Evolutionary conservation across 2,329 filamentous ascomycete species (phyloP).

Genomic region (Cladosporium sp.): DNA sequence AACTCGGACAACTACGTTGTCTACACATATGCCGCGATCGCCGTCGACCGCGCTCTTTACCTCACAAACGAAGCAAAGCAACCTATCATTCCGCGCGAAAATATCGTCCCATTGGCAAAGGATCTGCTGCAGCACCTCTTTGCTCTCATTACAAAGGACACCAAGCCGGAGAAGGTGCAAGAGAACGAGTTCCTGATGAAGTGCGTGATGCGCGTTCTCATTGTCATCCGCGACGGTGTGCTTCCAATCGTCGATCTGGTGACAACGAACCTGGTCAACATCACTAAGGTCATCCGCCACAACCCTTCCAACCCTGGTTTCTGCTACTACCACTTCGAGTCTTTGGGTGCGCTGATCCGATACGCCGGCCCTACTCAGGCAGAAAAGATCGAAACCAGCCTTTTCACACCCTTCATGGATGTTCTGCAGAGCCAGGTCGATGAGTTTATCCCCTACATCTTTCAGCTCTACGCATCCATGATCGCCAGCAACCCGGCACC

Average conservation of each 20-base stretch:
- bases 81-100: constrained; percentile 73
- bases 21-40: constrained; percentile 95
- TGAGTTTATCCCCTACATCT: constrained; percentile 94
- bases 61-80: constrained; percentile 71
- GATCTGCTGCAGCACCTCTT: constrained; percentile 88
- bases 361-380: constrained; percentile 67
- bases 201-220: constrained; percentile 94
- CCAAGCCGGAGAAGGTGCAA: constrained; percentile 85
- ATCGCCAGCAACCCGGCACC: constrained; percentile 79
- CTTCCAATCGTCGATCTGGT: constrained; percentile 70
- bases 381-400: constrained; percentile 69
- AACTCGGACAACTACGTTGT: constrained; percentile 91
- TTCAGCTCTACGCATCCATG: constrained; percentile 89
- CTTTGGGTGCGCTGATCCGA: constrained; percentile 81
- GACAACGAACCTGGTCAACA: constrained; percentile 78
- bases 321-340: constrained; percentile 98
- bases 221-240: constrained; percentile 84
- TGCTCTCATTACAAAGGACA: constrained; percentile 80
- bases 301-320: constrained; percentile 98
- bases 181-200: constrained; percentile 99
- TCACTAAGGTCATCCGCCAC: constrained; percentile 85
- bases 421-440: constrained; percentile 80
- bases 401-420: constrained; percentile 79
- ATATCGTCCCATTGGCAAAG: constrained; percentile 77
- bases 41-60: constrained; percentile 88